These are phyloP conservation scores for Beauveria caledonica DNA, from an alignment of 2,329 filamentous ascomycete species.

Conservation along the genomic window DNA sequence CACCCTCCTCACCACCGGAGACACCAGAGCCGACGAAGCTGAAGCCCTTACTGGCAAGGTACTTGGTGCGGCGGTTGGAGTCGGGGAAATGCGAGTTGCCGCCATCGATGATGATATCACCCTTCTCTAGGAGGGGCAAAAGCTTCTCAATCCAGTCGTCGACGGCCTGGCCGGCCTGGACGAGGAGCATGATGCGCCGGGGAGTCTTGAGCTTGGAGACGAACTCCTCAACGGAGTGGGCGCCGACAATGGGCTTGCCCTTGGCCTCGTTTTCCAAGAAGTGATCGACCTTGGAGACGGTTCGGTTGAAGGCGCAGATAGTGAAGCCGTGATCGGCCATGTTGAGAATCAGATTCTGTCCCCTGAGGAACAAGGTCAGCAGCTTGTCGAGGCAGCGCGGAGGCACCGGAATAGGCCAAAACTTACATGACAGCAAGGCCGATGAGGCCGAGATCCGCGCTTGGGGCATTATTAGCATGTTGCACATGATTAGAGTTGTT, in stretches of 20 bases:
- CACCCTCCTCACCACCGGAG: constrained; percentile 98
- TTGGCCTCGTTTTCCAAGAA: constrained; percentile 89
- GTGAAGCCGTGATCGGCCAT: constrained; percentile 90
- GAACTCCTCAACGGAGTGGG: constrained; percentile 90
- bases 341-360: constrained; percentile 84
- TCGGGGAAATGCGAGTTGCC: constrained; percentile 94
- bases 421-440: constrained; percentile 83
- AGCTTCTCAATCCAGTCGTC: constrained; percentile 98
- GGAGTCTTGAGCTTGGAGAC: constrained; percentile 94
- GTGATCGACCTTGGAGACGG: constrained; percentile 92
- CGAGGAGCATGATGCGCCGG: constrained; percentile 94
- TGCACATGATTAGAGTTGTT: constrained; percentile 23
- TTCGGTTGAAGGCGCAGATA: constrained; percentile 97
- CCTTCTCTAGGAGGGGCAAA: constrained; percentile 70
- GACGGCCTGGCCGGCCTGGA: constrained; percentile 96
- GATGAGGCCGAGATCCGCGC: constrained; percentile 86
- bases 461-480: constrained; percentile 52
- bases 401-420: not conserved
- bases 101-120: constrained; percentile 98
- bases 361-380: constrained; percentile 34
- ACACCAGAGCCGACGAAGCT: constrained; percentile 96
- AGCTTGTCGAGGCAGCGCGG: constrained; percentile 3
- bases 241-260: constrained; percentile 92
- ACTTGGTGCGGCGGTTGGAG: constrained; percentile 88
- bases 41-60: constrained; percentile 80